Evolutionary conservation across 208 protist genomes (phyloP).

Genomic region (Trypanosoma scelopori): DNA sequence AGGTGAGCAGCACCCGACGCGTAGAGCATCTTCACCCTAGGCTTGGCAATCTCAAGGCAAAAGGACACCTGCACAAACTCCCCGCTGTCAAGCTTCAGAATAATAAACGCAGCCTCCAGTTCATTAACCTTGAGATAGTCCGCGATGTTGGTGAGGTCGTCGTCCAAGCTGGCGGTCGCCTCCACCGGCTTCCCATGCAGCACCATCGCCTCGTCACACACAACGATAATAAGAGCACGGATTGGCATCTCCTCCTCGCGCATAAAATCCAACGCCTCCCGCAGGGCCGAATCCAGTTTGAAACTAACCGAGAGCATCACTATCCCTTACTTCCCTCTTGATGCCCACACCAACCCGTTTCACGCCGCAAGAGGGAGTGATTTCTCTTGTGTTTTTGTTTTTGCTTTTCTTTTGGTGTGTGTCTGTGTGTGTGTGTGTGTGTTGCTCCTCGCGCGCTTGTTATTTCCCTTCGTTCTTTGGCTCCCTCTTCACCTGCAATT

Average conservation of each 20-base stretch:
- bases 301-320: slow-evolving; percentile 60
- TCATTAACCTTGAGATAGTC: slow-evolving; percentile 27
- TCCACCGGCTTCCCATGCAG: slow-evolving; percentile 37
- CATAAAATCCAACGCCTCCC: slow-evolving; percentile 41
- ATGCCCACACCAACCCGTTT: too few relatives aligned
- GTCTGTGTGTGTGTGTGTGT: too few relatives aligned
- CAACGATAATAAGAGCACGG: slow-evolving; percentile 41
- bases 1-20: slow-evolving; percentile 43
- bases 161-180: slow-evolving; percentile 28
- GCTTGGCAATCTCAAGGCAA: slow-evolving; percentile 41
- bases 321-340: neutral
- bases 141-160: slow-evolving; percentile 39
- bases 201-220: slow-evolving; percentile 52
- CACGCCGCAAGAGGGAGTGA: too few relatives aligned
- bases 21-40: slow-evolving; percentile 70
- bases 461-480: too few relatives aligned
- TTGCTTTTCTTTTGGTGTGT: too few relatives aligned
- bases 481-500: too few relatives aligned
- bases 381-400: slow-evolving; percentile 8
- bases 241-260: slow-evolving; percentile 21
- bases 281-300: slow-evolving; percentile 41
- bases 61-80: slow-evolving; percentile 53
- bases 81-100: slow-evolving; percentile 38
- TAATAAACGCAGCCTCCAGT: slow-evolving; percentile 39
- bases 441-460: too few relatives aligned